Percentiles rank a stretch among this genome's conserved stretches.
phyloP scores from a whole-genome alignment of 2,329 filamentous ascomycete genomes.

The Cladosporium colombiae region DNA sequence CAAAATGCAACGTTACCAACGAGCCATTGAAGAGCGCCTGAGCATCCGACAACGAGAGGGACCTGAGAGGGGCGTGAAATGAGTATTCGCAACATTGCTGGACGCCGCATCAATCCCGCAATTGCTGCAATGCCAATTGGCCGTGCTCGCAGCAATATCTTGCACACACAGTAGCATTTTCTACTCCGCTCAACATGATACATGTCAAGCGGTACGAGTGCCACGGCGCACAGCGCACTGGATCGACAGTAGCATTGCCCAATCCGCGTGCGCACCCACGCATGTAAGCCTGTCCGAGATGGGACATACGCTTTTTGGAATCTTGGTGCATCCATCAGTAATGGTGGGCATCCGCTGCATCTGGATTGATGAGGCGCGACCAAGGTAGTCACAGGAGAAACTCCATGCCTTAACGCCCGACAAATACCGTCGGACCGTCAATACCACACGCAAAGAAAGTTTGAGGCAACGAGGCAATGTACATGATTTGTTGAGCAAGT shows the following conservation, averaged over 20 bases:
- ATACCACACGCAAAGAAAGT: not conserved
- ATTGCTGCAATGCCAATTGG: not conserved
- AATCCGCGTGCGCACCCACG: not conserved
- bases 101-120: too few relatives aligned
- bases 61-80: not conserved
- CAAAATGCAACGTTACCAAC: not conserved
- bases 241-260: not conserved
- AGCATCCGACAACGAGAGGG: not conserved
- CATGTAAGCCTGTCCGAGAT: not conserved
- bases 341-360: not conserved
- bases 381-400: not conserved
- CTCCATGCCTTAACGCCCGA: not conserved
- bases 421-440: not conserved
- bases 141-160: not conserved
- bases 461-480: not conserved
- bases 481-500: not conserved
- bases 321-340: not conserved
- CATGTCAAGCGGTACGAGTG: not conserved
- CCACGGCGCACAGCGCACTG: not conserved
- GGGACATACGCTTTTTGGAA: not conserved
- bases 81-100: not conserved
- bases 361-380: not conserved
- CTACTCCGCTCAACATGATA: not conserved
- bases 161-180: not conserved
- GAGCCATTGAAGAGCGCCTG: not conserved